Evolutionary conservation across 257 asterid species (phyloP), one percentile per base, ranked within the genome.

Genomic region (Thymus quinquecostatus): DNA sequence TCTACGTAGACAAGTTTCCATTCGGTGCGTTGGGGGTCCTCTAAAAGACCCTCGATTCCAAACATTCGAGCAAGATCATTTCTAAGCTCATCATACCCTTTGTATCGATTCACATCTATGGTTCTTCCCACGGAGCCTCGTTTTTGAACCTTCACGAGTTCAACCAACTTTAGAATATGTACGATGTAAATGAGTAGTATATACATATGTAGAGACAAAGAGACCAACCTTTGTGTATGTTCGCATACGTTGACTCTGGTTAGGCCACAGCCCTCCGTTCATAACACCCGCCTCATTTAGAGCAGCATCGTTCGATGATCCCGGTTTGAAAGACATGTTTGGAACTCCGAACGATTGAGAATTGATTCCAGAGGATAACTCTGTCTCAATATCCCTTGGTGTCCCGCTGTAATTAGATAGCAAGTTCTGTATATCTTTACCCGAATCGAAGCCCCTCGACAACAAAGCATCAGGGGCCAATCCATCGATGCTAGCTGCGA

Each of bases 51-150:
- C 77, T 94, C 96, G 51, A 94, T 94, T 30, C 97, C 97, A 82
- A 94, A 94, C 87, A 91, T 86, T 32, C 96, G 95, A 21, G 97
- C 97, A 48, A 94, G 88, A 83, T 94, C 99, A 54, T 89, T 89
- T 66, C 89, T 86, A 27, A 94, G 97, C 82, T 89, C 99, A n/a
- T 89, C 95, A 3, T 94, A 94, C 48, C 96, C 97, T 47, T 84
- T 83, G 77, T 94, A 94, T 55, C 93, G 96, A 1, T 85, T 73
- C 30, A 94, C 91, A 47, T 94, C 99, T 41, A 94, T 91, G 72
- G 97, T 87, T 79, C 99, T 89, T 56, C 99, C 99, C 60, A 91
- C 97, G 11, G 99, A 89, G 61, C 99, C 99, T 12, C 99, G 97
- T 81, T 94, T 94, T 87, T 94, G 88, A 60, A 94, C 99, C 99